Conservation (phyloP, 768 basidiomycete genomes). For the Agrocybe chaxingu region DNA sequence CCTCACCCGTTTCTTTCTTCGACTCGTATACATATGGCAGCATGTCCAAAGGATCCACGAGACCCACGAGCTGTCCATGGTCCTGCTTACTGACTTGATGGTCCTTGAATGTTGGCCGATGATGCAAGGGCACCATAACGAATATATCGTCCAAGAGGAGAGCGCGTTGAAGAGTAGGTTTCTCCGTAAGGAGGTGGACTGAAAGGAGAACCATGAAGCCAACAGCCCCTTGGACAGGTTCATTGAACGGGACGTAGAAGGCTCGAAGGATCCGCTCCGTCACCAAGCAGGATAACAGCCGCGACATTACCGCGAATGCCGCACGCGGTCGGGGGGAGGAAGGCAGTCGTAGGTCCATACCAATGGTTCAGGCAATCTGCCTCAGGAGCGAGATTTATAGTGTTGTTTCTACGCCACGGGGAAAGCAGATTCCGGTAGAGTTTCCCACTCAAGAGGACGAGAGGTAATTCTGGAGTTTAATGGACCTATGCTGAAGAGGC, state of each 20-base stretch:
- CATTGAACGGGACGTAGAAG: conserved; percentile 40
- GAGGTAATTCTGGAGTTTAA: too few species aligned
- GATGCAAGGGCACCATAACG: conserved; percentile 43
- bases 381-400: too few species aligned
- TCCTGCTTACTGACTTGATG: conserved; percentile 15
- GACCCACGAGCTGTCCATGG: conserved; percentile 39
- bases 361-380: neutral
- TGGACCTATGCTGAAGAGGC: too few species aligned
- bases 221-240: conserved; percentile 27
- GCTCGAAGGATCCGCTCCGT: conserved; percentile 54
- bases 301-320: conserved; percentile 43
- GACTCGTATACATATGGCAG: conserved; percentile 37
- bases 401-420: too few species aligned
- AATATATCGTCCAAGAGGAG: conserved; percentile 39
- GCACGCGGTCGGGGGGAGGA: conserved; percentile 40
- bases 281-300: conserved; percentile 53
- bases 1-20: neutral
- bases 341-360: conserved; percentile 32
- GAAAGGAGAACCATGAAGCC: conserved; percentile 42
- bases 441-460: too few species aligned
- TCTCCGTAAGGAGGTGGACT: conserved; percentile 26
- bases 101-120: conserved; percentile 39
- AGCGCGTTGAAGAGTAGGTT: conserved; percentile 15
- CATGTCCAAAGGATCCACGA: conserved; percentile 61
- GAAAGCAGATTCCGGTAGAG: too few species aligned